These are phyloP conservation scores for Diutina catenulata DNA, from an alignment of 1,139 yeast genomes.

Conservation along the genomic window DNA sequence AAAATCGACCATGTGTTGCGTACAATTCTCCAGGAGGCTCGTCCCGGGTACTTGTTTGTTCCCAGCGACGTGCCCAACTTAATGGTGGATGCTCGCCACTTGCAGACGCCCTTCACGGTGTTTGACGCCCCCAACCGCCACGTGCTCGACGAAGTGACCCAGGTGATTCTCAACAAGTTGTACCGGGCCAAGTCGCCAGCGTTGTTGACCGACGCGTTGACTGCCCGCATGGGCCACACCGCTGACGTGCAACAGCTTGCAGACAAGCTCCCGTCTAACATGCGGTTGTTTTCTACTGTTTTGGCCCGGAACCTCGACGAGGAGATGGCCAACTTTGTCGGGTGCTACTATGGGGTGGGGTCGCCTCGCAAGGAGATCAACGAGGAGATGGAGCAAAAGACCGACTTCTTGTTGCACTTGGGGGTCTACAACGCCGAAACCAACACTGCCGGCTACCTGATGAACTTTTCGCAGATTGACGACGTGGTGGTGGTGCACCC, in stretches of 20 bases:
- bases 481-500: not conserved
- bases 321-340: not conserved
- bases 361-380: not conserved
- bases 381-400: not conserved
- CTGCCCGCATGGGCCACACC: slow-evolving; percentile 11
- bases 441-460: slow-evolving; percentile 36
- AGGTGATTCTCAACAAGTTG: slow-evolving; percentile 34
- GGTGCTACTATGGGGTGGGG: slow-evolving; percentile 6
- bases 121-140: slow-evolving; percentile 14
- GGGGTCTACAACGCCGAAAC: slow-evolving; percentile 45
- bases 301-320: not conserved
- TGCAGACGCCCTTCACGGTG: slow-evolving; percentile 15
- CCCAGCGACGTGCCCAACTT: slow-evolving; percentile 58
- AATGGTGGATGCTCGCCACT: slow-evolving; percentile 28
- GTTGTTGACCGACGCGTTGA: slow-evolving; percentile 28
- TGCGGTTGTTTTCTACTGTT: not conserved
- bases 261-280: slow-evolving; percentile 15
- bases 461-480: slow-evolving; percentile 11
- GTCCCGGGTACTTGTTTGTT: slow-evolving; percentile 72
- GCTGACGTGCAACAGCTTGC: slow-evolving; percentile 33
- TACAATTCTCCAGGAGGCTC: slow-evolving; percentile 41
- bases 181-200: slow-evolving; percentile 47
- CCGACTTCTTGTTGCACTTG: slow-evolving; percentile 11
- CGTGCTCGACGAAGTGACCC: slow-evolving; percentile 28
- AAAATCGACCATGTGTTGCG: slow-evolving; percentile 52